Conservation (phyloP, 441 rosid species). For the Gossypium aridum region DNA sequence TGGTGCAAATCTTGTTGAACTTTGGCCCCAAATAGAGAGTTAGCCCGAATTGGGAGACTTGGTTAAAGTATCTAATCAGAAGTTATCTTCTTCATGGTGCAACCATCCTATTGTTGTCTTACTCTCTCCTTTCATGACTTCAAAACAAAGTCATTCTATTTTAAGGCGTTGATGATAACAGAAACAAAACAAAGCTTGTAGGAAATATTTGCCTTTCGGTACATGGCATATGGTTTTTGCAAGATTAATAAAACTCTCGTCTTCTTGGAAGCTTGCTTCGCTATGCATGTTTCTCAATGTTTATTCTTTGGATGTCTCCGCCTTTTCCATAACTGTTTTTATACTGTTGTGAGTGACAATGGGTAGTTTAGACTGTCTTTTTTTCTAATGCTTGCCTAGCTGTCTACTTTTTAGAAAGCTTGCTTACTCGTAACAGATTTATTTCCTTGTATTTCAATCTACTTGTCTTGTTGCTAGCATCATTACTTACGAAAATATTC, state of each 20-base stretch:
- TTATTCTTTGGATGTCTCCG: neutral
- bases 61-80: conserved; percentile 12
- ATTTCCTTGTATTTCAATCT: neutral
- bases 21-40: neutral
- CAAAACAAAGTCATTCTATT: conserved; percentile 23
- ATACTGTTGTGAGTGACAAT: neutral
- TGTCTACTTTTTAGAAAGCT: neutral
- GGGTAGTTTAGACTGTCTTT: neutral
- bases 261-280: neutral
- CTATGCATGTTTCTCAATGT: neutral
- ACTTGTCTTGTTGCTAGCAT: neutral
- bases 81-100: conserved; percentile 19
- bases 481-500: neutral
- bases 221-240: neutral
- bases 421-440: neutral
- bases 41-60: conserved; percentile 17
- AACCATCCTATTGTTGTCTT: conserved; percentile 9
- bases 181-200: neutral
- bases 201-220: neutral
- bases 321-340: neutral
- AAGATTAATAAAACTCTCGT: neutral
- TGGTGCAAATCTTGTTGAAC: neutral
- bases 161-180: neutral
- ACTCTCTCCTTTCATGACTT: conserved; percentile 3
- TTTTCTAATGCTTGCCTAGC: neutral